Base-by-base conservation (phyloP, 1,284 basidiomycete genomes). In the Termitomyces sp. region DNA sequence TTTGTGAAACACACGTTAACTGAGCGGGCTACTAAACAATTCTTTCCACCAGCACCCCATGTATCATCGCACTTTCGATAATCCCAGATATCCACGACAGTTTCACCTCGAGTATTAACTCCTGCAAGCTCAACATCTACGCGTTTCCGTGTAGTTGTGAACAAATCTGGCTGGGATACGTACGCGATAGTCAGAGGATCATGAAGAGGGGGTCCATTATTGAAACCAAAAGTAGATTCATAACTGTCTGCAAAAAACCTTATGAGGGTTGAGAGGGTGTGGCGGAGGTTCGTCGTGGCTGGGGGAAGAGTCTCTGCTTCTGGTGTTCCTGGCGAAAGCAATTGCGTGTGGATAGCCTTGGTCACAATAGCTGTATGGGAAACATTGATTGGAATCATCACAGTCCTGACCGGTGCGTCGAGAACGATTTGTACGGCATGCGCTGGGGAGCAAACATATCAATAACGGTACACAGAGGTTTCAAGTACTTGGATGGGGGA, bases 341-440 rank as follows among this genome's bases (percentile, higher is more conserved):
- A 71, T 13, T 70, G 67, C 0, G 68, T 54, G 59, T 85, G 85
- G 17, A 85, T 69, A 8, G 68, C 62, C 38, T 68, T 65, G 8
- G 82, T 86, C 44, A 90, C 81, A 60, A 93, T 88, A 1, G 86
- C 88, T 2, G 81, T 86, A 66, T 94, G 91, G 2, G 91, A 90
- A 17, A 92, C 86, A 62, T 94, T 93, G 60, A 94, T 79, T 0
- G 90, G 90, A 13, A 93, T 79, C 88, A 92, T 91, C 10, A 69
- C 88, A 71, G 61, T 75, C 62, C 71, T 75, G 1, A 74, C 70
- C 10, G 73, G 71, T 5, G 68, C 68, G 54, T 79, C 68, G 42
- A 93, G 74, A 4, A 92, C 86, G 51, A 93, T 91, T 61, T 90
- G 88, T 1, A 86, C 80, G 1, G 90, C 88, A 67, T 92, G 88